These are phyloP conservation scores for Lycium ferocissimum DNA, from an alignment of 257 asterid species.

Conservation along the genomic window DNA sequence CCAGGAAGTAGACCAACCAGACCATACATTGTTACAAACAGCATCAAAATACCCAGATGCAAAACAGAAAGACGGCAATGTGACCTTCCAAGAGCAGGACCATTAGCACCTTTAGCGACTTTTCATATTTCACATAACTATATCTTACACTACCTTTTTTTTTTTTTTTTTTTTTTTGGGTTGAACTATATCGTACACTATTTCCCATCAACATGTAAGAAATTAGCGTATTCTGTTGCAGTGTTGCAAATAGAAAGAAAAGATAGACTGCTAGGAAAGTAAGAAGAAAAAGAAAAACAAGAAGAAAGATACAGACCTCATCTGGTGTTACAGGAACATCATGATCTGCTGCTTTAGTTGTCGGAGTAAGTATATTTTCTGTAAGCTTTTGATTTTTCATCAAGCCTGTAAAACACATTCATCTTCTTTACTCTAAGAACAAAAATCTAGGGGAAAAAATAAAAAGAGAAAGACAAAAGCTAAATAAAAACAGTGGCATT, in stretches of 20 bases:
- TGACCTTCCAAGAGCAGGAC: background rate
- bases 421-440: slow-evolving; percentile 27
- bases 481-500: background rate
- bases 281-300: background rate
- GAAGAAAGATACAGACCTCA: slow-evolving; percentile 57
- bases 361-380: slow-evolving; percentile 83
- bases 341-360: slow-evolving; percentile 94
- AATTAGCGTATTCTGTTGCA: background rate
- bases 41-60: background rate
- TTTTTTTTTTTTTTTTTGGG: too few relatives aligned
- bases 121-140: background rate
- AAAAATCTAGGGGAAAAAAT: background rate
- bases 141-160: background rate
- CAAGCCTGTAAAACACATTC: slow-evolving; percentile 56
- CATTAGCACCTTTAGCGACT: background rate
- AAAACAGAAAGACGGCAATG: background rate
- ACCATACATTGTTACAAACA: background rate
- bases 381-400: slow-evolving; percentile 81
- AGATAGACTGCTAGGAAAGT: background rate
- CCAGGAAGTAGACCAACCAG: slow-evolving; percentile 3
- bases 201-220: background rate
- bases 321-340: slow-evolving; percentile 92
- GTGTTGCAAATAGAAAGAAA: background rate
- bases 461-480: background rate
- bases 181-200: background rate